A percentile compares a stretch with the other conserved stretches of the same genome.
phyloP scores from a whole-genome alignment of 2,329 filamentous ascomycete genomes.

The Immersiporthe knoxdaviesiana region DNA sequence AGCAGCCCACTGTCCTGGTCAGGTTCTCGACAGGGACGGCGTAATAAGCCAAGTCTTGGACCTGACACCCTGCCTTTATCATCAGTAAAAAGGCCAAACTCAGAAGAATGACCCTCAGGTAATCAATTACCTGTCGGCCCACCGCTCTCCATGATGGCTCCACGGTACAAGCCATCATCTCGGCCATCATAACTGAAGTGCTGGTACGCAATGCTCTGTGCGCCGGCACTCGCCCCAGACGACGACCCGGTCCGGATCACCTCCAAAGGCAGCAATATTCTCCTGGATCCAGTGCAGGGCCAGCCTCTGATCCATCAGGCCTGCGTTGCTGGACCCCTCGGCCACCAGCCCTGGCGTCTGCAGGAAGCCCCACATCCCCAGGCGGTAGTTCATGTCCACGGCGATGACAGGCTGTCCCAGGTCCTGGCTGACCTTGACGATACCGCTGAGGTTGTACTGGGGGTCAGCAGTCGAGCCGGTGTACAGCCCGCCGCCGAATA shows the following conservation, averaged over 20 bases:
- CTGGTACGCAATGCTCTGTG: constrained; percentile 49
- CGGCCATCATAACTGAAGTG: constrained; percentile 59
- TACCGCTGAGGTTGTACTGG: constrained; percentile 66
- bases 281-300: constrained; percentile 56
- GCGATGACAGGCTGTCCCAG: constrained; percentile 57
- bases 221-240: constrained; percentile 54
- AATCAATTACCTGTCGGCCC: constrained; percentile 35
- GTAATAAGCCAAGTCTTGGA: constrained; percentile 42
- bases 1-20: constrained; percentile 42
- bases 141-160: constrained; percentile 58
- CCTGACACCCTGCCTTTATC: constrained; percentile 23
- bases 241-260: constrained; percentile 49
- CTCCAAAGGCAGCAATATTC: constrained; percentile 56
- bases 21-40: constrained; percentile 40
- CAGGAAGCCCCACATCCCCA: constrained; percentile 58
- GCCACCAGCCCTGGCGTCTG: constrained; percentile 48
- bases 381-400: constrained; percentile 58
- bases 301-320: constrained; percentile 53
- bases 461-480: constrained; percentile 54
- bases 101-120: not conserved
- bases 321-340: constrained; percentile 51
- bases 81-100: not conserved
- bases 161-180: constrained; percentile 58
- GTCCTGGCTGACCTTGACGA: constrained; percentile 57
- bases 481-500: constrained; percentile 60